Evolutionary conservation across 345 rosid genomes (phyloP).

Genomic region (Lumnitzera racemosa): DNA sequence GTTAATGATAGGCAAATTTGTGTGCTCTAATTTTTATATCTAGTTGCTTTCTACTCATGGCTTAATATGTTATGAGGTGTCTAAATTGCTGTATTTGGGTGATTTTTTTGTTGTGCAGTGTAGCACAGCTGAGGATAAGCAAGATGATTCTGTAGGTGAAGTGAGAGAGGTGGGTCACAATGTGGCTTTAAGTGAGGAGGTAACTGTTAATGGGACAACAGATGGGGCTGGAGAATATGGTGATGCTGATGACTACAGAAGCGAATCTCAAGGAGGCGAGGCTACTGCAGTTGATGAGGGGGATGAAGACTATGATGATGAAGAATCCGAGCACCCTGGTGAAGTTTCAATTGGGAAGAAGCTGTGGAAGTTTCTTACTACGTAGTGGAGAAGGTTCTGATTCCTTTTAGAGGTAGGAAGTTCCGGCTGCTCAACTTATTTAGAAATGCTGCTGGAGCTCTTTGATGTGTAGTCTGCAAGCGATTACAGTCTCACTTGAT

Average conservation of each 20-base stretch:
- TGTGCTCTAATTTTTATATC: too few species aligned
- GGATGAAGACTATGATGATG: slow-evolving; percentile 44
- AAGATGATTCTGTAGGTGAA: slow-evolving; percentile 32
- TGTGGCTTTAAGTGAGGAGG: slow-evolving; percentile 65
- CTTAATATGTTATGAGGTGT: neutral
- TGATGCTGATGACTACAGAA: neutral
- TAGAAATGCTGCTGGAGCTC: slow-evolving; percentile 28
- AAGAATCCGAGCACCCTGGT: slow-evolving; percentile 63
- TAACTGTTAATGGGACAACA: slow-evolving; percentile 42
- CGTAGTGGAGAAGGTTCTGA: slow-evolving; percentile 19
- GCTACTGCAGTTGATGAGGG: slow-evolving; percentile 12
- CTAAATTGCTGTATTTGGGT: too few species aligned
- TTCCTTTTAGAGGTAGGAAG: neutral
- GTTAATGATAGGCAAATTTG: neutral
- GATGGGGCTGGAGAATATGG: slow-evolving; percentile 16
- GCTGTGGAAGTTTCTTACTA: slow-evolving; percentile 89
- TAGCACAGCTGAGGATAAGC: slow-evolving; percentile 25
- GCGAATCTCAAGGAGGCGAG: slow-evolving; percentile 20
- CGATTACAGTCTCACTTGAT: too few species aligned
- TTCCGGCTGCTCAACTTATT: slow-evolving; percentile 12
- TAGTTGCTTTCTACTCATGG: neutral
- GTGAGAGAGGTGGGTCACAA: slow-evolving; percentile 30
- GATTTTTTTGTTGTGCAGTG: slow-evolving; percentile 23
- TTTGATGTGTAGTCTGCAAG: slow-evolving; percentile 5
- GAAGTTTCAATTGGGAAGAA: slow-evolving; percentile 81